These are phyloP conservation scores for Magnusiomyces sp. DNA, from an alignment of 1,139 yeast genomes.

Conservation along the genomic window DNA sequence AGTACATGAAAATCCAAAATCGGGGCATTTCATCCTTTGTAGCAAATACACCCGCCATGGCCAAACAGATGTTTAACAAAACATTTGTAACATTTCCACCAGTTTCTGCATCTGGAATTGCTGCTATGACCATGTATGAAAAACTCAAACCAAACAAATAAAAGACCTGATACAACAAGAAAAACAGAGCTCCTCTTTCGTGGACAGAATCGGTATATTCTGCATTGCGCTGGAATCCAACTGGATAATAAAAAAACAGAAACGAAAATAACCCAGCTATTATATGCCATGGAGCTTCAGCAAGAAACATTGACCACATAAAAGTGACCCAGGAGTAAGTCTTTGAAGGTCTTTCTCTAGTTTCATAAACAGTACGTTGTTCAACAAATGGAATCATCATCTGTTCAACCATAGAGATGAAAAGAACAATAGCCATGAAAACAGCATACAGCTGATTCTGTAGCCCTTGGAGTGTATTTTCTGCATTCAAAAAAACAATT, in stretches of 20 bases:
- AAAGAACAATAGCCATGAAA: constrained; percentile 57
- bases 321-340: constrained; percentile 55
- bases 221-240: constrained; percentile 42
- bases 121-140: constrained; percentile 58
- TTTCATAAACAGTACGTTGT: constrained; percentile 74
- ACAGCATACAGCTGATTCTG: constrained; percentile 47
- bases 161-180: constrained; percentile 49
- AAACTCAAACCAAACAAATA: constrained; percentile 53
- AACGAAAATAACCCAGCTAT: constrained; percentile 55
- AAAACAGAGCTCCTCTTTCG: constrained; percentile 59
- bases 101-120: constrained; percentile 56
- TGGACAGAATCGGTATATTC: constrained; percentile 40
- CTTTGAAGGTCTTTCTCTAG: too few relatives aligned
- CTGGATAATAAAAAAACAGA: constrained; percentile 76
- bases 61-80: constrained; percentile 57
- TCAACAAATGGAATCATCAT: constrained; percentile 60
- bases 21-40: constrained; percentile 52
- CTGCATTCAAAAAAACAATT: constrained; percentile 64
- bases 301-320: constrained; percentile 55
- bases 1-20: constrained; percentile 64
- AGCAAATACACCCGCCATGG: constrained; percentile 78
- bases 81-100: constrained; percentile 64
- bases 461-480: constrained; percentile 42
- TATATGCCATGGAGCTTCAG: constrained; percentile 70
- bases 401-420: constrained; percentile 62